These are phyloP conservation scores for Curvularia eragrostidis DNA, from an alignment of 2,329 filamentous ascomycete species.

Conservation along the genomic window DNA sequence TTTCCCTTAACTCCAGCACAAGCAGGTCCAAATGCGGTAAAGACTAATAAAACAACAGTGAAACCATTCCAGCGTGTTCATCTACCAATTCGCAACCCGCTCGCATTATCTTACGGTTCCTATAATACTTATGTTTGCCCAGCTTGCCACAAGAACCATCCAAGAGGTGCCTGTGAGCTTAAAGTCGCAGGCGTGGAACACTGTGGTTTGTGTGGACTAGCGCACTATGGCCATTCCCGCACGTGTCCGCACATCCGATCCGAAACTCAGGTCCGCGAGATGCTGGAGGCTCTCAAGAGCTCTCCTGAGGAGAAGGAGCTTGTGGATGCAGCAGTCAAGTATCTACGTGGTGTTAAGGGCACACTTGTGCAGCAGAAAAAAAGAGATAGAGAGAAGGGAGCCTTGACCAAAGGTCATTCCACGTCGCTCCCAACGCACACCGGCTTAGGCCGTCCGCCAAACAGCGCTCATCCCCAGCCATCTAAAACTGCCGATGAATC, in stretches of 20 bases:
- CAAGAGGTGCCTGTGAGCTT: slow-evolving; percentile 65
- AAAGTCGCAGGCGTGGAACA: slow-evolving; percentile 65
- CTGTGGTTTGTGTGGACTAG: slow-evolving; percentile 69
- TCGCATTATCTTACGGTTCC: slow-evolving; percentile 31
- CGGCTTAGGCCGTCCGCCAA: not conserved
- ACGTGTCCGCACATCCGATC: slow-evolving; percentile 69
- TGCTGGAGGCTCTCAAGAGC: slow-evolving; percentile 67
- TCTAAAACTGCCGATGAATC: not conserved
- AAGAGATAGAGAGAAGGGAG: slow-evolving; percentile 41
- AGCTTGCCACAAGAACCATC: slow-evolving; percentile 63
- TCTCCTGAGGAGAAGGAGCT: slow-evolving; percentile 63
- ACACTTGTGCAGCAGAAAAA: slow-evolving; percentile 62
- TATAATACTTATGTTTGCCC: slow-evolving; percentile 52
- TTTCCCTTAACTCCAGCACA: slow-evolving; percentile 2
- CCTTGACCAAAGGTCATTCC: slow-evolving; percentile 10
- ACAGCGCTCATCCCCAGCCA: not conserved
- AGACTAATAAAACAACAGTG: slow-evolving; percentile 31
- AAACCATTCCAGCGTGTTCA: slow-evolving; percentile 44
- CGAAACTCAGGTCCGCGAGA: slow-evolving; percentile 67
- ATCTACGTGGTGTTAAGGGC: slow-evolving; percentile 64
- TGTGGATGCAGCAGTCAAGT: slow-evolving; percentile 62
- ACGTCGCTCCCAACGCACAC: not conserved
- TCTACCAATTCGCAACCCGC: slow-evolving; percentile 37
- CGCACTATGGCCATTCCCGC: slow-evolving; percentile 63
- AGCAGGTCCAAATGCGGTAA: slow-evolving; percentile 8